phyloP scores from a whole-genome alignment of 108 stramenopile species.

The Fistulifera solaris region DNA sequence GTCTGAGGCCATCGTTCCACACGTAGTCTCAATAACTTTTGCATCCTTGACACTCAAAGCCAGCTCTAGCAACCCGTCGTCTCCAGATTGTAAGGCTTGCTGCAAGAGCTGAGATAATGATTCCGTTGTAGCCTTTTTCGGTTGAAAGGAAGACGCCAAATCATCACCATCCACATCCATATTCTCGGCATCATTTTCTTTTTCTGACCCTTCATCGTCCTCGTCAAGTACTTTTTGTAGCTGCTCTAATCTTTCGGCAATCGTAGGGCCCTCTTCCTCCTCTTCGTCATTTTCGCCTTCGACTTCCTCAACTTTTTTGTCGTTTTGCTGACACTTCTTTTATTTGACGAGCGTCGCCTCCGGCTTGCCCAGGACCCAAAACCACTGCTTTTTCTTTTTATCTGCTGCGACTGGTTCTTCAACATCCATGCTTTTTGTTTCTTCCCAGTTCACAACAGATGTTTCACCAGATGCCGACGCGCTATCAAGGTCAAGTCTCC shows the following conservation, averaged over 20 bases:
- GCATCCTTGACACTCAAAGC: conserved; percentile 35
- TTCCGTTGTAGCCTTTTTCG: conserved; percentile 44
- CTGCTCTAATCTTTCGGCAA: conserved; percentile 40
- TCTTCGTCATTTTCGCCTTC: conserved; percentile 25
- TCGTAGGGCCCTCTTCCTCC: conserved; percentile 18
- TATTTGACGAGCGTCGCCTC: conserved; percentile 19
- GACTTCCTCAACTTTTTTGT: conserved; percentile 6
- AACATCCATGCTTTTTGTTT: not conserved
- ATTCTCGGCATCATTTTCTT: not conserved
- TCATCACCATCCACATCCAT: conserved; percentile 13
- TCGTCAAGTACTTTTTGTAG: conserved; percentile 24
- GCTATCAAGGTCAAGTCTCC: not conserved
- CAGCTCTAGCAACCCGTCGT: conserved; percentile 40
- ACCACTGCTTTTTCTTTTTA: conserved; percentile 13
- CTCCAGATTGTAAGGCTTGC: conserved; percentile 41
- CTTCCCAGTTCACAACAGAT: conserved; percentile 12
- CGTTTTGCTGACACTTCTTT: conserved; percentile 19
- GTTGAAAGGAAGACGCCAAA: conserved; percentile 15
- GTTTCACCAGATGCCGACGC: not conserved
- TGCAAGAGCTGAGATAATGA: conserved; percentile 34
- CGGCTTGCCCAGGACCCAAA: conserved; percentile 52
- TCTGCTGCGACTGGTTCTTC: conserved; percentile 3
- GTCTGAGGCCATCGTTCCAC: conserved; percentile 20
- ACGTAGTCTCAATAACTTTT: conserved; percentile 21
- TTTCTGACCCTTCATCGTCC: conserved; percentile 11